A percentile compares a stretch with the other conserved stretches of the same genome.
Conservation (phyloP, 148 eudicot genomes). For the Rhododendron griersonianum region DNA sequence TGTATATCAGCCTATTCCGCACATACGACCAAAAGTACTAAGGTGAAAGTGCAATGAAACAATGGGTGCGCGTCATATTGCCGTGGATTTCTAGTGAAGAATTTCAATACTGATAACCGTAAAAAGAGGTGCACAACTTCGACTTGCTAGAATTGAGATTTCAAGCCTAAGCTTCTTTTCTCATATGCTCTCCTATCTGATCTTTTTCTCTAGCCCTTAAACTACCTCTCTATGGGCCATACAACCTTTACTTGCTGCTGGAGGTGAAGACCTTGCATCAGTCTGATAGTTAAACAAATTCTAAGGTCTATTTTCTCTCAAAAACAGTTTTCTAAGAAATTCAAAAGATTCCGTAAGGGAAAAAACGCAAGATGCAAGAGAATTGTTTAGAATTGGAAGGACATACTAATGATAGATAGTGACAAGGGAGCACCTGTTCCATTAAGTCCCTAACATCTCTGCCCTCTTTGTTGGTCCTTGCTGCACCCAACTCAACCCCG, state of each 20-base stretch:
- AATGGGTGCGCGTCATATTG: neutral
- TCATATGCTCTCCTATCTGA: neutral
- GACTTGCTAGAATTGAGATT: neutral
- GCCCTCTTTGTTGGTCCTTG: conserved; percentile 30
- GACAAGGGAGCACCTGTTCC: conserved; percentile 29
- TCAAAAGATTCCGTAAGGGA: neutral
- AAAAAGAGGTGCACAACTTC: neutral
- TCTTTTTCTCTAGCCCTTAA: neutral
- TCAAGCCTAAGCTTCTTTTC: neutral
- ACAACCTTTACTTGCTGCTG: neutral
- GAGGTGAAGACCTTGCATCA: neutral
- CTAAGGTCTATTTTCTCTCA: neutral
- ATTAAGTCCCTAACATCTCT: conserved; percentile 29
- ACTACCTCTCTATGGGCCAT: neutral
- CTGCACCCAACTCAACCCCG: conserved; percentile 39
- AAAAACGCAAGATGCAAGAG: neutral
- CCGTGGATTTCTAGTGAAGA: neutral
- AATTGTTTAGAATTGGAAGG: neutral
- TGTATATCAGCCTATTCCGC: neutral
- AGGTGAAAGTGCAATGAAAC: neutral
- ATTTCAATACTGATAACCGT: neutral
- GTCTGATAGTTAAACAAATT: neutral
- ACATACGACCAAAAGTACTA: neutral
- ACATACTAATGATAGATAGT: neutral
- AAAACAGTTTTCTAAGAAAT: neutral